These are phyloP conservation scores for Penicillium nucicola DNA, from an alignment of 495 filamentous ascomycete species.

Conservation along the genomic window DNA sequence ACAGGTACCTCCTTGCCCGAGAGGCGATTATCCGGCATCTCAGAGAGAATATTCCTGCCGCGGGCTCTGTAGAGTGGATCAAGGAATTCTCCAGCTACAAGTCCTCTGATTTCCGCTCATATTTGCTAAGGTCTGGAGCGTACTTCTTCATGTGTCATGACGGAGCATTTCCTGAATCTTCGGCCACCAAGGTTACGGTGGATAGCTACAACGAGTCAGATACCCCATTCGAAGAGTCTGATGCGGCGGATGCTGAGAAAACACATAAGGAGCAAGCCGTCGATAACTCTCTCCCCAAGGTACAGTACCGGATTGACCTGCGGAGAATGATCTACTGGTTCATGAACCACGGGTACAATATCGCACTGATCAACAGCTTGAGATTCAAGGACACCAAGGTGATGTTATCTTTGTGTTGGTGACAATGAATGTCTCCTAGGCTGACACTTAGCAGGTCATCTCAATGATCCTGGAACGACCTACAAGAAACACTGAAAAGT, in stretches of 20 bases:
- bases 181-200: too few species aligned
- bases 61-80: slow-evolving; percentile 36
- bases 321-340: slow-evolving; percentile 49
- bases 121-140: slow-evolving; percentile 44
- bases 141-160: slow-evolving; percentile 73
- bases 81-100: slow-evolving; percentile 50
- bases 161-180: slow-evolving; percentile 35
- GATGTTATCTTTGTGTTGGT: slow-evolving; percentile 42
- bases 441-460: not conserved
- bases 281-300: too few species aligned
- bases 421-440: slow-evolving; percentile 34
- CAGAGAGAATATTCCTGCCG: too few species aligned
- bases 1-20: slow-evolving; percentile 60
- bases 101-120: too few species aligned
- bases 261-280: too few species aligned
- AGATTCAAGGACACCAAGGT: slow-evolving; percentile 63
- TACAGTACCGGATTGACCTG: slow-evolving; percentile 21
- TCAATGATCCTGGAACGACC: too few species aligned
- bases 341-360: slow-evolving; percentile 47
- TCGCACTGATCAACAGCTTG: slow-evolving; percentile 58
- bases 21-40: slow-evolving; percentile 64
- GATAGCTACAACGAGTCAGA: too few species aligned
- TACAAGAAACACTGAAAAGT: too few species aligned
- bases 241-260: too few species aligned
- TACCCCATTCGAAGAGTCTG: too few species aligned